Evolutionary conservation across 306 rosid species (phyloP).

Genomic region (Medicago arabica): DNA sequence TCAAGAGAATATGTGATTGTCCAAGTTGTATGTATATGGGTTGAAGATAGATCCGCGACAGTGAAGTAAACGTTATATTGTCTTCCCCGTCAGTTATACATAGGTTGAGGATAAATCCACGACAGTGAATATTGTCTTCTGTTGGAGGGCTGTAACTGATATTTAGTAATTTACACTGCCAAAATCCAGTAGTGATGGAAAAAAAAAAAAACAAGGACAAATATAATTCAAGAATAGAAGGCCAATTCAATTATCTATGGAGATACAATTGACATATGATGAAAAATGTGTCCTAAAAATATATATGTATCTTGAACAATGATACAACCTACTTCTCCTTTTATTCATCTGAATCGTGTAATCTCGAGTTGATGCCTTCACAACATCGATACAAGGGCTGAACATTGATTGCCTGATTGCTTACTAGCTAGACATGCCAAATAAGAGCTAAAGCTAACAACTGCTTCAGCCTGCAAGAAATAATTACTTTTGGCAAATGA

Average conservation of each 20-base stretch:
- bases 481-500: slow-evolving; percentile 40
- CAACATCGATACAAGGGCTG: slow-evolving; percentile 26
- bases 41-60: neutral
- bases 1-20: slow-evolving; percentile 40
- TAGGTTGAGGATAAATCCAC: neutral
- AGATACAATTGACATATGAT: too few species aligned
- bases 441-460: neutral
- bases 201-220: neutral
- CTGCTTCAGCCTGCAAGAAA: neutral
- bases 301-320: slow-evolving; percentile 9
- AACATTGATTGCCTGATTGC: slow-evolving; percentile 52
- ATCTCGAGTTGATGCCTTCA: too few species aligned
- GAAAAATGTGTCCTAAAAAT: neutral
- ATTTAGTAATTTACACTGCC: neutral
- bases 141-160: slow-evolving; percentile 74
- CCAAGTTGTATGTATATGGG: slow-evolving; percentile 27
- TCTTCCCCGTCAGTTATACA: too few species aligned
- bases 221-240: too few species aligned
- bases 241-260: too few species aligned
- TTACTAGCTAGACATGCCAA: slow-evolving; percentile 63
- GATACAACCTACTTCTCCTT: neutral
- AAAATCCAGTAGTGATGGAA: slow-evolving; percentile 23
- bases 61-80: slow-evolving; percentile 53
- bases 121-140: slow-evolving; percentile 56
- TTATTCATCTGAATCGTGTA: neutral